Base-by-base conservation (phyloP, 805 yeast genomes). In the Candida suzukii region DNA sequence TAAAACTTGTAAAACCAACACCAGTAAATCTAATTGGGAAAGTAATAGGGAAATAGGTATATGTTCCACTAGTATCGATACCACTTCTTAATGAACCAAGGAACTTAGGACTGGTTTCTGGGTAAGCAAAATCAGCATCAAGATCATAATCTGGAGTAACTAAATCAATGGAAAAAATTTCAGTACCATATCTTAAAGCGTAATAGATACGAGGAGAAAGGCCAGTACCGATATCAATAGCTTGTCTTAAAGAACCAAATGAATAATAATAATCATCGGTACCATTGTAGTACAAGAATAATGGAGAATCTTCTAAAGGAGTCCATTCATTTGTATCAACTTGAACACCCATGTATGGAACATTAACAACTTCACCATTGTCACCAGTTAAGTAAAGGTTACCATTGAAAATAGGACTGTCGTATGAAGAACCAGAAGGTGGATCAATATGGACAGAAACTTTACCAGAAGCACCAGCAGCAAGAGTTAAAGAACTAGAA, bases 341-440 rank as follows among this genome's bases (percentile, higher is more conserved):
- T 18, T 38, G 47, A 37, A 46, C 48, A 19, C 51, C 51, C 39
- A 46, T 39, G 21, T 47, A 47, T 10, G 50, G 50, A 31, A 46
- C 48, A 26, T 32, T 29, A 26, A 44, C 35, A 8, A 32, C 24
- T 30, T 47, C 49, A 25, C 46, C 49, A 29, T 46, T 44, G 35
- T 46, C 46, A 37, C 51, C 50, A 35, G 19, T 29, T 17, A 47
- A 39, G 14, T 33, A 22, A 35, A 47, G 35, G 22, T 46, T 41
- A 37, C 50, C 50, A 16, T 36, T 30, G 37, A 46, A 44, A 17
- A 47, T 13, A 26, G 44, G 40, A 21, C 33, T 20, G 7, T 21
- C 41, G 18, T 35, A 34, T 4, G 37, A 19, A 7, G 45, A 27
- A n/a, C n/a, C 20, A n/a, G 46, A 39, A 16, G 37, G 35, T 4